A percentile compares a stretch with the other conserved stretches of the same genome.
Evolutionary conservation across 768 basidiomycete species (phyloP).

Genomic region (Chalciporus chontae): DNA sequence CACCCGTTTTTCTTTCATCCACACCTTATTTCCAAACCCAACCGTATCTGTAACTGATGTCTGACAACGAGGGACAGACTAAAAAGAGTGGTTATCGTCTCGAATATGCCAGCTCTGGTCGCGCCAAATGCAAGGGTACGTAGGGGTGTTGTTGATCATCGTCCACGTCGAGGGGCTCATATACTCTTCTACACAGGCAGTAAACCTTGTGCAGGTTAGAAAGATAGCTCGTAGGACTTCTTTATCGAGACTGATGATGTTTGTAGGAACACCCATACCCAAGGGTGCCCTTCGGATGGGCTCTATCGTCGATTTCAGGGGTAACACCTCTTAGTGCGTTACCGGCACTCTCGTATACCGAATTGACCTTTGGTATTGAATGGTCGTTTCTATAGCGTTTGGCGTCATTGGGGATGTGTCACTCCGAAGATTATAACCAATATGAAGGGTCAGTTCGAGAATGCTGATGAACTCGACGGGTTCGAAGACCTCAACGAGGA

Average conservation of each 20-base stretch:
- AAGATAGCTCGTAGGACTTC: not conserved
- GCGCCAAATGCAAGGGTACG: conserved; percentile 79
- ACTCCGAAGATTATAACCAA: conserved; percentile 68
- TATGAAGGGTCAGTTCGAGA: conserved; percentile 58
- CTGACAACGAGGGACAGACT: conserved; percentile 34
- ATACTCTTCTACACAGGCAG: conserved; percentile 47
- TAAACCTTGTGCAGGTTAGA: conserved; percentile 70
- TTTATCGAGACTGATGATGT: conserved; percentile 7
- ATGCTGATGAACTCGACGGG: conserved; percentile 75
- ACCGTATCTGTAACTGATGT: conserved; percentile 26
- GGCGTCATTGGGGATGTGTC: conserved; percentile 91
- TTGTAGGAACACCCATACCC: conserved; percentile 59
- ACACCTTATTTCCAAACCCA: conserved; percentile 15
- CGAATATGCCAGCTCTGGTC: conserved; percentile 65
- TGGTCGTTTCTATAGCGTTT: conserved; percentile 44
- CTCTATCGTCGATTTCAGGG: conserved; percentile 68
- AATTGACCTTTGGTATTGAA: not conserved
- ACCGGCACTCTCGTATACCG: not conserved
- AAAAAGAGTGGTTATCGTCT: conserved; percentile 61
- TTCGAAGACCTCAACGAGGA: conserved; percentile 68
- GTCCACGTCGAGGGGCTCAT: conserved; percentile 17
- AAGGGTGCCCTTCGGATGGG: conserved; percentile 78
- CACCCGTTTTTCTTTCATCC: conserved; percentile 30
- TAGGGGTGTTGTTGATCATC: conserved; percentile 10
- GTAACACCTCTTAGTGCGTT: conserved; percentile 63